phyloP scores from a whole-genome alignment of 495 filamentous ascomycete species.

The Trichocladium antarcticum region DNA sequence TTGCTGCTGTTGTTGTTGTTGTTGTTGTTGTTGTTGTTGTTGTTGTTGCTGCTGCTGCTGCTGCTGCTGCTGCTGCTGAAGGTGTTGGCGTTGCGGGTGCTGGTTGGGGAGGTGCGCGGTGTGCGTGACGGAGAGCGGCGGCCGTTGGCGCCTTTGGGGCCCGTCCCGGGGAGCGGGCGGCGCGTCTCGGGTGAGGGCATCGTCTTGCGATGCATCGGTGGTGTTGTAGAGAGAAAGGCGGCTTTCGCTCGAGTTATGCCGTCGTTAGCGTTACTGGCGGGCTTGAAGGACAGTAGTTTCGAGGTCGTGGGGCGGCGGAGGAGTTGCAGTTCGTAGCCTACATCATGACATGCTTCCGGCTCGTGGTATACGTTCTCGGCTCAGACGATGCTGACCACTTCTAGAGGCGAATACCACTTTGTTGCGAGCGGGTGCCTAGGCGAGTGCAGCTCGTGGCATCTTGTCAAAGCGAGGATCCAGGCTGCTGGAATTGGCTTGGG shows the following conservation, averaged over 20 bases:
- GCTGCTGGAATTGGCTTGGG: not conserved
- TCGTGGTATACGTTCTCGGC: not conserved
- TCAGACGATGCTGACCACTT: slow-evolving; percentile 1
- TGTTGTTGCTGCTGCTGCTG: not conserved
- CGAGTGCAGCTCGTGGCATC: not conserved
- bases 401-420: not conserved
- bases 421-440: slow-evolving; percentile 15
- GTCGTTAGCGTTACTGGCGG: not conserved
- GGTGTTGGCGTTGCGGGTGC: not conserved
- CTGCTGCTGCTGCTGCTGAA: not conserved
- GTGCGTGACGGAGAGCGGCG: slow-evolving; percentile 12
- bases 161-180: not conserved
- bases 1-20: slow-evolving; percentile 5
- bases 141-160: not conserved
- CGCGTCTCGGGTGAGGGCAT: slow-evolving; percentile 17
- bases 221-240: not conserved
- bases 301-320: not conserved
- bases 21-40: too few relatives aligned
- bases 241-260: not conserved
- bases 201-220: slow-evolving; percentile 7
- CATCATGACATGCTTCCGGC: not conserved
- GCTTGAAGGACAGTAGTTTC: not conserved
- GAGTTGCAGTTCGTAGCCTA: not conserved
- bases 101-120: slow-evolving; percentile 5
- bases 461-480: not conserved